Base-by-base conservation (phyloP, 208 protist species). In the Acanthamoeba royreba region DNA sequence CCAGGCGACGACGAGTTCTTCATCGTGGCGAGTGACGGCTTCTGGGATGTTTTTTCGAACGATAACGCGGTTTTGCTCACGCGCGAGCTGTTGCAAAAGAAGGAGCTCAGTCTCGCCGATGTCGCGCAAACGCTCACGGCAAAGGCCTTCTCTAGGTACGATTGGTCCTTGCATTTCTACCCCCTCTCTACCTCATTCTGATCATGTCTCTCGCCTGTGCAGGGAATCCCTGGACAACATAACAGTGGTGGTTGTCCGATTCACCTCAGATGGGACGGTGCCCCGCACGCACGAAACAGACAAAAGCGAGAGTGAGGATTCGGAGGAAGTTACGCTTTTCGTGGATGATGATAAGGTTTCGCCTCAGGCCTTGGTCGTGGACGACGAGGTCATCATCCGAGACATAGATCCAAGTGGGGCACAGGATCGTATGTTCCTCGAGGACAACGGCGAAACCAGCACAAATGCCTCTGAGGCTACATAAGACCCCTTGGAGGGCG, bases 1-100 rank as follows among this genome's bases (percentile, higher is more conserved):
- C 86, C 86, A 33, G 55, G 55, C n/a, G 55, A 5, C 11, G 86
- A 92, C 53, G 86, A 92, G 40, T 92, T 92, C 55, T 53, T 92
- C 45, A 63, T 92, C 55, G 47, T 92, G 55, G 86, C 86, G 11
- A 92, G 86, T 55, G 86, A 92, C 40, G 86, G 86, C 86, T 92
- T 92, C 31, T 92, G 86, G 86, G 86, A 92, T 28, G 86, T 92
- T 28, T 92, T 92, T 43, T 92, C 86, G 40, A 92, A 92, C 86
- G 86, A 92, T 46, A 74, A 92, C 58, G 86, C 86, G 9, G 58
- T 92, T 45, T 74, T 53, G 42, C 45, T 74, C 33, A 92, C 86
- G 28, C 35, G 55, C 25, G 55, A 92, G 45, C 52, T 92, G 31
- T 47, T 92, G 52, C 53, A 92, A 92, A 74, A 92, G 42, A 63